These are phyloP conservation scores for Stereocaulon alpinum DNA, from an alignment of 495 filamentous ascomycete species.

Conservation along the genomic window DNA sequence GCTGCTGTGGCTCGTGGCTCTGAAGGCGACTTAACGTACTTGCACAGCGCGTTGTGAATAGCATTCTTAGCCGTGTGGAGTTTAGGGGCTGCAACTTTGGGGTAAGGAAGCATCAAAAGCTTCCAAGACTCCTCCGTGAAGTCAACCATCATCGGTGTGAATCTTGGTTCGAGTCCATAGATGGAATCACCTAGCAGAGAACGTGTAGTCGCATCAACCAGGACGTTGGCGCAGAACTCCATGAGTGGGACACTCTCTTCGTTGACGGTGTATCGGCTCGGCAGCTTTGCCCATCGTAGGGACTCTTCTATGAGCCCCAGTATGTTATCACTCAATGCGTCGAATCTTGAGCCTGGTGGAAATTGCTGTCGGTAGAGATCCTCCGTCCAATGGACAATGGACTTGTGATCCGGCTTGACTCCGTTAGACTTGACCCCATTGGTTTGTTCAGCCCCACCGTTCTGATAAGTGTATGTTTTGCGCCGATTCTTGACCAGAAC, in stretches of 20 bases:
- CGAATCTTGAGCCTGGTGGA: conserved; percentile 17
- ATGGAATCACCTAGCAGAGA: conserved; percentile 5
- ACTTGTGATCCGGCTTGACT: background rate
- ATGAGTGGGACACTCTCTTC: background rate
- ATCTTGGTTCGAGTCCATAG: background rate
- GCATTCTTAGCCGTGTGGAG: conserved; percentile 1
- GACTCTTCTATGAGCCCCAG: background rate
- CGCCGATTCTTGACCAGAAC: background rate
- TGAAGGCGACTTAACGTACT: background rate
- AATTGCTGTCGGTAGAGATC: conserved; percentile 17
- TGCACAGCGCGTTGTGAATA: background rate
- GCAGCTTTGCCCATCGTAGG: conserved; percentile 4
- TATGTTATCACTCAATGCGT: conserved; percentile 1
- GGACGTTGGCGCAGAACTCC: background rate
- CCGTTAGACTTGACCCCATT: background rate
- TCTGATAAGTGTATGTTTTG: background rate
- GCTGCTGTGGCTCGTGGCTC: background rate
- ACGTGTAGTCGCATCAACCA: background rate
- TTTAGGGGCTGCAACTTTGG: background rate
- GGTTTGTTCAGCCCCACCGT: background rate
- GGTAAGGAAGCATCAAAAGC: conserved; percentile 7
- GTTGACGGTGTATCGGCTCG: background rate
- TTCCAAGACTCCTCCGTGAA: conserved; percentile 10
- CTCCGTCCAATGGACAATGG: background rate
- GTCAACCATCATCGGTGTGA: conserved; percentile 6